Evolutionary conservation across 108 stramenopile species (phyloP), one percentile per base, ranked within the genome.

Genomic region (Skeletonema marinoi): DNA sequence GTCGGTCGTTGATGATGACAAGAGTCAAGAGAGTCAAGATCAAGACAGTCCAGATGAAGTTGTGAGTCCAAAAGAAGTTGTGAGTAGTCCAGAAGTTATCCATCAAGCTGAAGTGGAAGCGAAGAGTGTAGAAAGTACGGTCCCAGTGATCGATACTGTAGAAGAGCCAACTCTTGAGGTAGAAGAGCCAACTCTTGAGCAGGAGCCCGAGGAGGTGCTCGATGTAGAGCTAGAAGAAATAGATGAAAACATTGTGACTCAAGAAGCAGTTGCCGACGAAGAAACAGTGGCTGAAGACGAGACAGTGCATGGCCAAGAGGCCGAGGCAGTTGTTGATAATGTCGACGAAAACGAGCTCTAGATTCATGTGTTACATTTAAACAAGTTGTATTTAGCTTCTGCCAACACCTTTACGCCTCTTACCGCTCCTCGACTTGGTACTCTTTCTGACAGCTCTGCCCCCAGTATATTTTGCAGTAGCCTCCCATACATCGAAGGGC

Each of bases 401-500:
- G 2, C 33, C 63, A 3, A 39, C 33, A 19, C 63, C 63, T 8
- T 19, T 17, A 33, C 63, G 38, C 9, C 63, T 39, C 63, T 38
- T 64, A 0, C 33, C 36, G 9, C 31, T 36, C 25, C 50, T 19
- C 21, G 84, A 82, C 70, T 88, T 93, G 13, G 80, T 77, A 38
- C 73, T 76, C 72, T 92, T 94, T 60, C 93, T 81, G 0, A 93
- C 88, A 5, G 93, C 88, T 63, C 89, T 82, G 38, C 87, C 84
- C 21, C 96, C 96, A 32, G 96, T 96, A 65, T 94, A 96, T 70
- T 83, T 91, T 9, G 93, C 85, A 9, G 93, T 90, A 14, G 88
- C 87, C 31, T 93, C 90, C 92, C 93, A 92, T 0, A 96, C 87
- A 78, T 96, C 96, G 75, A 92, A 93, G 12, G 96, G 96, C 96